Evolutionary conservation across 2,329 filamentous ascomycete species (phyloP), one percentile per base, ranked within the genome.

Genomic region (Paecilomyces dactylethromorphus): DNA sequence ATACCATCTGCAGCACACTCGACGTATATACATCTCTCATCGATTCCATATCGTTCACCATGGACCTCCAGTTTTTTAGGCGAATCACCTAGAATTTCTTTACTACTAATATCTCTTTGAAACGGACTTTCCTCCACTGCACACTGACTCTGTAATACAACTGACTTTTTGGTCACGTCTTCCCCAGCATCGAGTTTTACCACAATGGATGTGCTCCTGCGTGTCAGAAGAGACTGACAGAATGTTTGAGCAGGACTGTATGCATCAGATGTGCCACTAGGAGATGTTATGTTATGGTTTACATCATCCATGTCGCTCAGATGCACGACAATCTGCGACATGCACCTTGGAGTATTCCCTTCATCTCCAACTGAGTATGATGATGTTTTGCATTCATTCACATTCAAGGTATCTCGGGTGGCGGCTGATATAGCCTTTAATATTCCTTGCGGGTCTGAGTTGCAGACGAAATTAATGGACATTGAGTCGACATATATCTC

Each of bases 401-500:
- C 2, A 45, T 45, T 8, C n/a, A 45, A 5, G 15, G 15, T 10
- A n/a, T 18, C n/a, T 45, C 18, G n/a, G 5, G 10, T 15, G n/a
- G 15, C n/a, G 18, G 8, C 10, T 45, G 39, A 4, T n/a, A 65
- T 56, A 10, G 26, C 22, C 22, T 31, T 59, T 18, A 32, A 35
- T 5, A 66, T 33, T 6, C 51, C 61, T 6, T 13, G 35, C 18
- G 64, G 26, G 31, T 65, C 60, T 15, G 62, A 10, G 1, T 54
- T 52, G 3, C 62, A 61, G 3, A 13, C 51, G 13, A 66, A 54
- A 15, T 12, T 55, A 13, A 66, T 18, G 3, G 3, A 56, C 10
- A 57, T 24, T 12, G 18, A 56, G 4, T 58, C 33, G 4, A 58
- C 12, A 12, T 18, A 32, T 15, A 56, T 49, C n/a, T 18, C 39